These are phyloP conservation scores for Camelina hispida DNA, from an alignment of 345 rosid genomes.

Conservation along the genomic window DNA sequence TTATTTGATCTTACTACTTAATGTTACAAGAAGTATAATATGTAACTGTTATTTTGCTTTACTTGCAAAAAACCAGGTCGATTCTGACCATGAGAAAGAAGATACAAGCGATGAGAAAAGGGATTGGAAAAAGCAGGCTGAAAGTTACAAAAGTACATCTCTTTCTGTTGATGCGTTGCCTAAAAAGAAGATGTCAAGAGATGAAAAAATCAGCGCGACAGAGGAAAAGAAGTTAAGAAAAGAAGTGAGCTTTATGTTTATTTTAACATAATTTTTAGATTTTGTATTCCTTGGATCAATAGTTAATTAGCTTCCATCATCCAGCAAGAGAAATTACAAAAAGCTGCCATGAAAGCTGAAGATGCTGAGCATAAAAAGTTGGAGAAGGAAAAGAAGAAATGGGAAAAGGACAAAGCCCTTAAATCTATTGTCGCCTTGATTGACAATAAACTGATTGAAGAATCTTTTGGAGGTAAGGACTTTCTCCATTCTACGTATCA, in stretches of 20 bases:
- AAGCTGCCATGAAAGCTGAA: slow-evolving; percentile 79
- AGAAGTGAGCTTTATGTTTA: slow-evolving; percentile 54
- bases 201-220: slow-evolving; percentile 55
- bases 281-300: not conserved
- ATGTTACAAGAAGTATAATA: not conserved
- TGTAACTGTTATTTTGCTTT: not conserved
- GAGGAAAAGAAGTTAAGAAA: slow-evolving; percentile 76
- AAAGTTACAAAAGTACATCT: slow-evolving; percentile 41
- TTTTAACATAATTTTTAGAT: no score
- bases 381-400: slow-evolving; percentile 76
- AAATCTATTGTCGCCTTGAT: slow-evolving; percentile 77
- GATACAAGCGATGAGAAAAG: slow-evolving; percentile 52
- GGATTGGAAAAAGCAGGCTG: slow-evolving; percentile 33
- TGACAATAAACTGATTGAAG: slow-evolving; percentile 74
- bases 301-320: slow-evolving; percentile 37
- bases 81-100: slow-evolving; percentile 57
- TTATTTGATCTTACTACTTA: not conserved
- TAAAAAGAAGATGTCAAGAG: slow-evolving; percentile 58
- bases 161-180: slow-evolving; percentile 44
- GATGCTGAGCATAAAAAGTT: slow-evolving; percentile 69
- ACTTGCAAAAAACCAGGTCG: slow-evolving; percentile 48
- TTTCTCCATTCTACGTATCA: slow-evolving; percentile 22
- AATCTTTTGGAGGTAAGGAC: slow-evolving; percentile 74
- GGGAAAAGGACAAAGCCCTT: slow-evolving; percentile 75
- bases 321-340: slow-evolving; percentile 81